These are phyloP conservation scores for Dionaea muscipula DNA, from an alignment of 179 eudicot genomes.

Conservation along the genomic window DNA sequence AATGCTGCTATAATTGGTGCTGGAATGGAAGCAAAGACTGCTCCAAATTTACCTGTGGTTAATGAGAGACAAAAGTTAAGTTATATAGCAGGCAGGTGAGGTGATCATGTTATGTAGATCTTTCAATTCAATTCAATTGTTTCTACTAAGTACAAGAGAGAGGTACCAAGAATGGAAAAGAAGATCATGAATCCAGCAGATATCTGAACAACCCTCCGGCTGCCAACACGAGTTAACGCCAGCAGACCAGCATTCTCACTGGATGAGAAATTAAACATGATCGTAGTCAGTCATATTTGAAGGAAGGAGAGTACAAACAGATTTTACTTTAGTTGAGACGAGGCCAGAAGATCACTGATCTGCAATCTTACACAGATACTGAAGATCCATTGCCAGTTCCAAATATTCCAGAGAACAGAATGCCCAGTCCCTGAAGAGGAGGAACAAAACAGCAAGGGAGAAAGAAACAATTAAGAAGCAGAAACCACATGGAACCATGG, in stretches of 20 bases:
- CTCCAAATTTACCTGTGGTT: slow-evolving; percentile 36
- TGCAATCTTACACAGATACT: slow-evolving; percentile 64
- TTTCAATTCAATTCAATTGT: too few relatives aligned
- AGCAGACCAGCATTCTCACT: slow-evolving; percentile 47
- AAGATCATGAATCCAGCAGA: slow-evolving; percentile 41
- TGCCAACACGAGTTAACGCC: slow-evolving; percentile 41
- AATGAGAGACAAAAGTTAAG: background rate
- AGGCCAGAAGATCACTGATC: background rate
- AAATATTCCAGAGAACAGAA: slow-evolving; percentile 70
- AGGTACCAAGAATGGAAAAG: slow-evolving; percentile 33
- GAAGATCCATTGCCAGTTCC: slow-evolving; percentile 89
- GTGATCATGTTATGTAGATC: too few relatives aligned
- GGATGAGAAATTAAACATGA: background rate
- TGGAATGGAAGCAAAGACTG: slow-evolving; percentile 42
- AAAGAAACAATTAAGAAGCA: slow-evolving; percentile 8
- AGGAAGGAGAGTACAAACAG: too few relatives aligned
- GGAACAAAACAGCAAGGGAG: background rate
- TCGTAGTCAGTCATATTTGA: too few relatives aligned
- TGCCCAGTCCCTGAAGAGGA: slow-evolving; percentile 58
- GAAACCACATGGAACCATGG: background rate
- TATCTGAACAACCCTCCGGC: slow-evolving; percentile 41
- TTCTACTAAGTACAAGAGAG: background rate
- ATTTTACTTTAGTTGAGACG: too few relatives aligned
- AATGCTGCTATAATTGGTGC: slow-evolving; percentile 44
- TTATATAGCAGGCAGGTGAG: background rate